Evolutionary conservation across 2,329 filamentous ascomycete genomes (phyloP).

Genomic region (Gnomoniopsis sp.): DNA sequence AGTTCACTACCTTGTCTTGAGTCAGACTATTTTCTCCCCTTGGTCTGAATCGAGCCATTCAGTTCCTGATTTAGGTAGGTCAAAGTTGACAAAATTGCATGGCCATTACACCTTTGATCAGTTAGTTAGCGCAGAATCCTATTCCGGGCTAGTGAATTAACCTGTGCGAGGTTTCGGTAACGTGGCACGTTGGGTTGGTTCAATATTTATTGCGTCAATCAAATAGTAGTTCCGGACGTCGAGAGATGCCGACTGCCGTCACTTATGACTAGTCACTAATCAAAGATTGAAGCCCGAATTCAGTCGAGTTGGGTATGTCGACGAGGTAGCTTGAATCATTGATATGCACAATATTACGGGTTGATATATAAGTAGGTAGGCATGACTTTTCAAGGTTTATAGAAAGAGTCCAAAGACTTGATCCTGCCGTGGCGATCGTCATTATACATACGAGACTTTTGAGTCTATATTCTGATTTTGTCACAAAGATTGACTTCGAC

Average conservation of each 20-base stretch:
- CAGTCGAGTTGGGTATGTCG: too few species aligned
- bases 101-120: background rate
- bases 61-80: too few species aligned
- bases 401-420: too few species aligned
- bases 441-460: background rate
- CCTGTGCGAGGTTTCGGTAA: constrained; percentile 8
- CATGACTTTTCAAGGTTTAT: background rate
- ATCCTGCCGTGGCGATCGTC: too few species aligned
- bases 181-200: constrained; percentile 16
- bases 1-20: too few species aligned
- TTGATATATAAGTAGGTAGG: too few species aligned
- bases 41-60: too few species aligned
- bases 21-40: too few species aligned
- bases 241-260: constrained; percentile 10
- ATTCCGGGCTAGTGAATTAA: constrained; percentile 10
- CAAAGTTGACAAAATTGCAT: background rate
- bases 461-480: background rate
- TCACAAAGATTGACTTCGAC: background rate
- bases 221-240: constrained; percentile 2
- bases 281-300: background rate
- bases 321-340: too few species aligned
- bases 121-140: constrained; percentile 4
- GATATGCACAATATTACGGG: too few species aligned
- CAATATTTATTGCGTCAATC: constrained; percentile 14
- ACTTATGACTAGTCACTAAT: constrained; percentile 1